Evolutionary conservation across 306 rosid species (phyloP).

Genomic region (Citrullus amarus): DNA sequence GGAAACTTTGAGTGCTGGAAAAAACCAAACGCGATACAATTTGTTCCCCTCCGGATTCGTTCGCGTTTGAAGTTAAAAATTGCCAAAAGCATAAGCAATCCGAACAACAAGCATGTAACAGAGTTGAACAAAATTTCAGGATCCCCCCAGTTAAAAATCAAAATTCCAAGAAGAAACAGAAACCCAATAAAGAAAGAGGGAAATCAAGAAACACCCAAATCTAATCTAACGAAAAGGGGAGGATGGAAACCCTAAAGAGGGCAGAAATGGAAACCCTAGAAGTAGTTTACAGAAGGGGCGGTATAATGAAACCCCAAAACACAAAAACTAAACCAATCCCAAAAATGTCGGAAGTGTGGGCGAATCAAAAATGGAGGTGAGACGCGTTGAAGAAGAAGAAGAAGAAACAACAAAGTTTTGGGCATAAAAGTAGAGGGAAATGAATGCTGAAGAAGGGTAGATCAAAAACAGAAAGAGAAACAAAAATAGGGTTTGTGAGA

Average conservation of each 20-base stretch:
- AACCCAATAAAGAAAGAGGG: neutral
- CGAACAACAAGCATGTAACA: neutral
- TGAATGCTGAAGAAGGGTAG: slow-evolving; percentile 21
- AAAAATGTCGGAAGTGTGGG: slow-evolving; percentile 29
- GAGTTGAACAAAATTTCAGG: neutral
- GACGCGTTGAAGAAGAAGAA: slow-evolving; percentile 9
- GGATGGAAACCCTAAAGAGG: neutral
- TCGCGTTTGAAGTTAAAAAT: neutral
- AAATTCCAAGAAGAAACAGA: slow-evolving; percentile 5
- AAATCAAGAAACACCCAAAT: slow-evolving; percentile 29
- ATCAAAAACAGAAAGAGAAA: slow-evolving; percentile 25
- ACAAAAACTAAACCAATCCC: slow-evolving; percentile 25
- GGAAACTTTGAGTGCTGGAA: slow-evolving; percentile 14
- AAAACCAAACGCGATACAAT: slow-evolving; percentile 12
- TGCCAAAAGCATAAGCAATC: neutral
- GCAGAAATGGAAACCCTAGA: slow-evolving; percentile 4
- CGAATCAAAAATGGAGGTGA: slow-evolving; percentile 29
- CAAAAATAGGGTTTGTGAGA: slow-evolving; percentile 22
- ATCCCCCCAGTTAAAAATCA: neutral
- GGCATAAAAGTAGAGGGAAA: slow-evolving; percentile 18
- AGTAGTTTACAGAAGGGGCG: slow-evolving; percentile 7
- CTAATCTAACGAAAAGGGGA: slow-evolving; percentile 9
- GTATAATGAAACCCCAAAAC: slow-evolving; percentile 43
- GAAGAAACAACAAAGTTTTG: slow-evolving; percentile 14
- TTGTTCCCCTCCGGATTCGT: neutral